Percentiles rank a stretch among this genome's conserved stretches.
Conservation (phyloP, 768 basidiomycete genomes). For the Lyophyllum decastes region DNA sequence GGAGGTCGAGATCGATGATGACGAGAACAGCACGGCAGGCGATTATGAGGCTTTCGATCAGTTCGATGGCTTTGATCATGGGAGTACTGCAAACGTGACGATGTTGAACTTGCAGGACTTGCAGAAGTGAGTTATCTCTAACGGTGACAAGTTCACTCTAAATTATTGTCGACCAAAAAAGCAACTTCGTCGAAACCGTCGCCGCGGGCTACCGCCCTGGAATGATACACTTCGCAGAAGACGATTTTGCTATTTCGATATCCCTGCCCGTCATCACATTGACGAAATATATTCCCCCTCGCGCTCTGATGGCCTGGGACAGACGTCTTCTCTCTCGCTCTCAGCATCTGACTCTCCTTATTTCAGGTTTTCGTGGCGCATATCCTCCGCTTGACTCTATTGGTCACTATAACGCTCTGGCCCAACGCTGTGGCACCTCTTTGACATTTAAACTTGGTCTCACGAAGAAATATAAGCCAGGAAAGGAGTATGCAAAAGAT, state of each 20-base stretch:
- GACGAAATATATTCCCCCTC: slow-evolving; percentile 54
- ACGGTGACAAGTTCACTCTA: neutral
- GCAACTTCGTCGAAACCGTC: slow-evolving; percentile 64
- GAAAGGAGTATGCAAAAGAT: slow-evolving; percentile 45
- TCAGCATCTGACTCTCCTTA: slow-evolving; percentile 64
- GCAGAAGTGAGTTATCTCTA: slow-evolving; percentile 28
- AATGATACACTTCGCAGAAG: slow-evolving; percentile 47
- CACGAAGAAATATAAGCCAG: slow-evolving; percentile 60
- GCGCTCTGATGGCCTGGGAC: slow-evolving; percentile 77
- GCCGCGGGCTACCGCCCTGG: slow-evolving; percentile 62
- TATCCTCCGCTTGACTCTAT: slow-evolving; percentile 54
- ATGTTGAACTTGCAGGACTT: slow-evolving; percentile 27
- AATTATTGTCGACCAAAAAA: slow-evolving; percentile 20
- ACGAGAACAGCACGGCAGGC: slow-evolving; percentile 33
- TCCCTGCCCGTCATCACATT: slow-evolving; percentile 57
- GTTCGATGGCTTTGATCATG: slow-evolving; percentile 19
- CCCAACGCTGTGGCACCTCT: slow-evolving; percentile 32
- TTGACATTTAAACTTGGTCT: slow-evolving; percentile 66
- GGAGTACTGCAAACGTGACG: slow-evolving; percentile 14
- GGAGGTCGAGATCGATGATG: slow-evolving; percentile 33
- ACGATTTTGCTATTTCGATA: slow-evolving; percentile 56
- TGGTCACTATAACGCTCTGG: slow-evolving; percentile 38
- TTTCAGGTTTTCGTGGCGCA: slow-evolving; percentile 52
- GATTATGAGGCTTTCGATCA: slow-evolving; percentile 40
- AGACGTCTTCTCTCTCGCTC: slow-evolving; percentile 56